Evolutionary conservation across 2,329 filamentous ascomycete genomes (phyloP).

Genomic region (Hymenoscyphus albidus): DNA sequence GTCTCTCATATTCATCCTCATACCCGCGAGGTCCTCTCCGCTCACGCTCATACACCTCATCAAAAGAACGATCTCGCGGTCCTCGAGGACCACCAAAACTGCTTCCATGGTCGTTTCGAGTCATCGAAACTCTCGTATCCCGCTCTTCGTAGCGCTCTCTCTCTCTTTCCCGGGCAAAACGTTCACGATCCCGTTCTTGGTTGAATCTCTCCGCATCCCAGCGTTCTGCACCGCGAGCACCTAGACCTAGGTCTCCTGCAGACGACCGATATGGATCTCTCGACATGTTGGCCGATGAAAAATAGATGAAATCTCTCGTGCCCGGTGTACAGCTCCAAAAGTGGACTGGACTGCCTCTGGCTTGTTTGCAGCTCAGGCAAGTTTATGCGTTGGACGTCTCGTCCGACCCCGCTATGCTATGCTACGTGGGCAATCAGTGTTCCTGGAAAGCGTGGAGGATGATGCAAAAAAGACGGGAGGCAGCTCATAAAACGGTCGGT

Average conservation of each 20-base stretch:
- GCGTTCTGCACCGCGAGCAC: slow-evolving; percentile 32
- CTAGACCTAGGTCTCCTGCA: slow-evolving; percentile 38
- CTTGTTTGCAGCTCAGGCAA: background rate
- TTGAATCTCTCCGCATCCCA: slow-evolving; percentile 56
- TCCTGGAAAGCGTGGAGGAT: background rate
- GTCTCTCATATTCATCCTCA: slow-evolving; percentile 37
- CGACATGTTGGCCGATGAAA: slow-evolving; percentile 21
- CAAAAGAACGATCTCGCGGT: slow-evolving; percentile 44
- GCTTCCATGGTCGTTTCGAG: slow-evolving; percentile 36
- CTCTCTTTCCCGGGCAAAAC: slow-evolving; percentile 30
- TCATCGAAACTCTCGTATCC: slow-evolving; percentile 35
- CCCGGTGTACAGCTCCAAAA: background rate
- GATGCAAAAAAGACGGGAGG: background rate
- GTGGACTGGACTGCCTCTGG: background rate
- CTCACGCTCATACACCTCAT: slow-evolving; percentile 49
- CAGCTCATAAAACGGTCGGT: background rate
- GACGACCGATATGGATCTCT: slow-evolving; percentile 35
- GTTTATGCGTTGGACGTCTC: background rate
- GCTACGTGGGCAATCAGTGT: too few species aligned
- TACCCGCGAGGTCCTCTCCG: slow-evolving; percentile 37
- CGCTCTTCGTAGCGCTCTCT: slow-evolving; percentile 46
- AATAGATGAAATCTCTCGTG: background rate
- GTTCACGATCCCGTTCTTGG: slow-evolving; percentile 44
- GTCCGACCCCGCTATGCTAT: slow-evolving; percentile 12
- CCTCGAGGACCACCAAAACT: slow-evolving; percentile 36